Conservation (phyloP, 805 yeast genomes). For the Saccharomycopsis selenospora region DNA sequence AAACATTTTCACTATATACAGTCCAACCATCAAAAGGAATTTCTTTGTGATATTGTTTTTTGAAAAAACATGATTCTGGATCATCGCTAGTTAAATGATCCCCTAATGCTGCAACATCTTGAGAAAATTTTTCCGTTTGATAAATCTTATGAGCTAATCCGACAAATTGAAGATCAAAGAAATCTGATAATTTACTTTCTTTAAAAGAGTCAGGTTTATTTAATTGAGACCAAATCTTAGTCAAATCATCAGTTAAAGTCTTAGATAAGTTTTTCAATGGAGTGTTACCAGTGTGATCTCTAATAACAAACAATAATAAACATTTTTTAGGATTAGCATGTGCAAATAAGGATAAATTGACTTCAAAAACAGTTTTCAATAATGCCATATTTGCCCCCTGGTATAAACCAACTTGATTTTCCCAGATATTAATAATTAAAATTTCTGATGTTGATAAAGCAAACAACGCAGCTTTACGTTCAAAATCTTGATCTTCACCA, state of each 20-base stretch:
- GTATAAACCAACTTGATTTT: conserved; percentile 90
- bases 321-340: conserved; percentile 52
- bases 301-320: conserved; percentile 73
- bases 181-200: conserved; percentile 55
- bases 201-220: conserved; percentile 63
- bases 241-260: conserved; percentile 65
- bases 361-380: conserved; percentile 93
- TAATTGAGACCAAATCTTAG: conserved; percentile 69
- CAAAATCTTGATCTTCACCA: conserved; percentile 98
- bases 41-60: conserved; percentile 66
- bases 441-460: conserved; percentile 90
- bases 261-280: conserved; percentile 64
- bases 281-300: conserved; percentile 87
- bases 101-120: conserved; percentile 57
- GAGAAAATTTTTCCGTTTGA: conserved; percentile 61
- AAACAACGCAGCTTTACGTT: conserved; percentile 90
- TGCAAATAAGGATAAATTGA: conserved; percentile 80
- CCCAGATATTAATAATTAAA: conserved; percentile 91
- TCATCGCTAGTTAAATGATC: conserved; percentile 40
- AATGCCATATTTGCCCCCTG: conserved; percentile 98
- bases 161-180: conserved; percentile 77
- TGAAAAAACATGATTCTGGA: conserved; percentile 39
- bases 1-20: conserved; percentile 78
- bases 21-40: conserved; percentile 97
- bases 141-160: conserved; percentile 81